Percentiles rank a stretch among this genome's conserved stretches.
phyloP scores from a whole-genome alignment of 768 basidiomycete species.

The Podaxis carcinomalis region DNA sequence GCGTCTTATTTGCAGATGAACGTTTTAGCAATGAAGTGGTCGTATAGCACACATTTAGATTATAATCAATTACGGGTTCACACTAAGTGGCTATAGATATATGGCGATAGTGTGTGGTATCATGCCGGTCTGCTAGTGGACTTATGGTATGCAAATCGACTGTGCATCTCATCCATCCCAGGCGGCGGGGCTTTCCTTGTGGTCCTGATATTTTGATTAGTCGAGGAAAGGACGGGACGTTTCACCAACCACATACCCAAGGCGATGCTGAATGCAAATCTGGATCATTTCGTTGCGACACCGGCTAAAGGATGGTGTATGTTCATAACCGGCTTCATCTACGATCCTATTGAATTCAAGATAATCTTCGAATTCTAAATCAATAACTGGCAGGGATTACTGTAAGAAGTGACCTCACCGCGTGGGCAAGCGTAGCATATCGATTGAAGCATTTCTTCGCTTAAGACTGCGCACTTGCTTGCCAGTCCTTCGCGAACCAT shows the following conservation, averaged over 20 bases:
- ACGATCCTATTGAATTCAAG: slow-evolving; percentile 1
- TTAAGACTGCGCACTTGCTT: background rate
- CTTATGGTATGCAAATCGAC: background rate
- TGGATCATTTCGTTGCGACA: background rate
- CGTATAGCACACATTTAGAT: background rate
- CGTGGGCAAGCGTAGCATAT: background rate
- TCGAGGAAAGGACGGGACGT: background rate
- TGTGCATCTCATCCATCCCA: background rate
- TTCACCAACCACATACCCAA: background rate
- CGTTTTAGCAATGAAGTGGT: slow-evolving; percentile 9
- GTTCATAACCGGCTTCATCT: background rate
- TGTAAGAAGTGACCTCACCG: background rate
- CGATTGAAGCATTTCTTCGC: background rate
- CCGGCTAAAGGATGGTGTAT: background rate
- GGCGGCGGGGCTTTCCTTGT: background rate
- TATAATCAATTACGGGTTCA: background rate
- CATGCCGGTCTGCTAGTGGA: background rate
- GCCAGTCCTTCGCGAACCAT: background rate
- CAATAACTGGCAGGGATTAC: background rate
- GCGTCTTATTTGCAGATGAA: slow-evolving; percentile 39
- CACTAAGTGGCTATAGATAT: background rate
- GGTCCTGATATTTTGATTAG: background rate
- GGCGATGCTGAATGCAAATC: slow-evolving; percentile 2
- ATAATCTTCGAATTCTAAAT: background rate
- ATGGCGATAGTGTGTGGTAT: background rate